These are phyloP conservation scores for Apiospora malaysiana DNA, from an alignment of 2,329 filamentous ascomycete genomes.

Conservation along the genomic window DNA sequence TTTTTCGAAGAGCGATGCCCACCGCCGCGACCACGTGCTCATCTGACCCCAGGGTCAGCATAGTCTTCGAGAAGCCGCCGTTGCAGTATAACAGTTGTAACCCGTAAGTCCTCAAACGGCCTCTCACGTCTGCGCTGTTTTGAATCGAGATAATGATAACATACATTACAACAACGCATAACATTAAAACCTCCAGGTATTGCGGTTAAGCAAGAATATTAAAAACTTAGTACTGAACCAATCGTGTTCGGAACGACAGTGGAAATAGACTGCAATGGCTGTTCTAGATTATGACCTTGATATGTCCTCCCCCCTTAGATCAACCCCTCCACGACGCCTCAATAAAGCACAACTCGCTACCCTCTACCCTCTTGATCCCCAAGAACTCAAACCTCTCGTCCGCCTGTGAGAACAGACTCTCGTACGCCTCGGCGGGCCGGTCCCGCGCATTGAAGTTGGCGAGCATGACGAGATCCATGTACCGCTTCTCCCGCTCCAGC, in stretches of 20 bases:
- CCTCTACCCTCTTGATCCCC: conserved; percentile 18
- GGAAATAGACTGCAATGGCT: background rate
- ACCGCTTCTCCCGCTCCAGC: conserved; percentile 18
- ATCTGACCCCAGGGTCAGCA: too few relatives aligned
- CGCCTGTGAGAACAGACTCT: conserved; percentile 23
- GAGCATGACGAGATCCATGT: conserved; percentile 27
- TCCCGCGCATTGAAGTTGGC: conserved; percentile 28
- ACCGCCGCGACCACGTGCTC: conserved; percentile 7
- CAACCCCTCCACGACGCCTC: conserved; percentile 4
- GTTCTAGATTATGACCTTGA: background rate
- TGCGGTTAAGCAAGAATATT: too few relatives aligned
- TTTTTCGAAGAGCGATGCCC: conserved; percentile 1
- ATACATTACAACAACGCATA: too few relatives aligned
- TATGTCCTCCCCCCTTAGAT: background rate
- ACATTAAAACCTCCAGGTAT: background rate
- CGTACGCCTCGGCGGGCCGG: conserved; percentile 25
- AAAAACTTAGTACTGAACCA: background rate
- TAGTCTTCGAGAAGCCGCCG: background rate
- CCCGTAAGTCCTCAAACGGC: background rate
- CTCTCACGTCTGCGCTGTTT: background rate
- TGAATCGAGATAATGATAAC: too few relatives aligned
- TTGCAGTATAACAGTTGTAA: background rate
- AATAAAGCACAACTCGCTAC: conserved; percentile 10
- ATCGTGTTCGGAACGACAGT: too few relatives aligned
- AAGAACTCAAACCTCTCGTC: conserved; percentile 26